Percentiles rank a stretch among this genome's conserved stretches.
These are phyloP conservation scores for Populus nigra DNA, from an alignment of 345 rosid species.

Conservation along the genomic window DNA sequence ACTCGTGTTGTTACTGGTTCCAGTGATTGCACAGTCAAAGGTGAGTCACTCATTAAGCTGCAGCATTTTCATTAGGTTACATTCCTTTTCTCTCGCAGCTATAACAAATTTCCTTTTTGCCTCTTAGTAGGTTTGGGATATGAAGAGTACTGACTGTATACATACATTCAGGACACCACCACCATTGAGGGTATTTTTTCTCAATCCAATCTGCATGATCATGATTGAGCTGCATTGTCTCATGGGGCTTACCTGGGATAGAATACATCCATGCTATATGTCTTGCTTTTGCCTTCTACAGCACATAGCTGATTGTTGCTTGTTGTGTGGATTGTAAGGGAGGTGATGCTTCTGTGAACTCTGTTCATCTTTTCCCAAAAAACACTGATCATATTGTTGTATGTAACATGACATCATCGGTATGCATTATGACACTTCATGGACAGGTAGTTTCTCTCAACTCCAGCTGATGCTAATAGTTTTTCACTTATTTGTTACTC, in stretches of 20 bases:
- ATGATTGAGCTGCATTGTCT: background rate
- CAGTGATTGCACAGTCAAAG: slow-evolving; percentile 87
- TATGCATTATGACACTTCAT: slow-evolving; percentile 94
- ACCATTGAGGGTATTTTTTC: slow-evolving; percentile 64
- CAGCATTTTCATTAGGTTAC: background rate
- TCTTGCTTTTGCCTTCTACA: background rate
- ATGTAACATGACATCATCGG: slow-evolving; percentile 86
- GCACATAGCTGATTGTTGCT: background rate
- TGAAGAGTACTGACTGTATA: slow-evolving; percentile 88
- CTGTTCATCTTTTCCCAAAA: slow-evolving; percentile 87
- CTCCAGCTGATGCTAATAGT: background rate
- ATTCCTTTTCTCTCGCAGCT: background rate
- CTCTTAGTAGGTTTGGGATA: slow-evolving; percentile 80
- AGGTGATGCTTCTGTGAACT: slow-evolving; percentile 97
- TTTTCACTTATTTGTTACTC: background rate
- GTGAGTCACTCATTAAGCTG: slow-evolving; percentile 24
- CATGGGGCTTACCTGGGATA: background rate
- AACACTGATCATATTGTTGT: slow-evolving; percentile 84
- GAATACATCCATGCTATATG: background rate
- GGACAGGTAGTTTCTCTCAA: slow-evolving; percentile 65
- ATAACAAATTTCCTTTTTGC: background rate
- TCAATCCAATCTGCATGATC: slow-evolving; percentile 8
- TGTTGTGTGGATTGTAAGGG: slow-evolving; percentile 50
- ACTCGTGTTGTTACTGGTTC: slow-evolving; percentile 86
- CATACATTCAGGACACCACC: slow-evolving; percentile 97